Base-by-base conservation (phyloP, 352 stramenopile genomes). In the Pythium utonaiense region DNA sequence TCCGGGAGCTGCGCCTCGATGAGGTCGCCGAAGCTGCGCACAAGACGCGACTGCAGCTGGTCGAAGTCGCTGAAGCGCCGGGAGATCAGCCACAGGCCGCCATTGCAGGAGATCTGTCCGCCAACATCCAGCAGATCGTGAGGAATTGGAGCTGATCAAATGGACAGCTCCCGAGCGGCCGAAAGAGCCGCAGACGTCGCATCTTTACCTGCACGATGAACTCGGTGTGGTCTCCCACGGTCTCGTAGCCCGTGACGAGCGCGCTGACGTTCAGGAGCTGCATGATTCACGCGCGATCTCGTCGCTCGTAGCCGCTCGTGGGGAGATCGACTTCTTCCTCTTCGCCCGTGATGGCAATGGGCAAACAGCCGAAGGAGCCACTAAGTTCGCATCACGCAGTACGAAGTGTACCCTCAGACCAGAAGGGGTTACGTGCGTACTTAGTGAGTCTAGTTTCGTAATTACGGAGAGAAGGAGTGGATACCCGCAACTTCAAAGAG, bases 11-110 rank as follows among this genome's bases (percentile, higher is more conserved):
- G 63, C 9, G 60, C 77, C 24, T 89, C 78, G 28, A 94, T 84
- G 53, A 89, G 77, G 60, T 88, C 78, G 14, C 80, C 82, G 49
- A 92, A 92, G 52, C 69, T 71, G 51, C 80, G 80, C 60, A 80
- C 60, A n/a, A 94, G 75, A 14, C 78, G 78, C 67, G 77, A 77
- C 53, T 94, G 84, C 19, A 94, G 80, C 69, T 94, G 84, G 53
- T 94, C 84, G 70, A 94, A 94, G 75, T 94, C 84, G 58, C 84
- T 94, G 60, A 92, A 94, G 48, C 84, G 84, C 28, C 84, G 76
- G 19, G 80, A 92, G 47, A 94, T 90, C 58, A 88, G 73, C 82
- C 82, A 94, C 45, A 91, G 57, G n/a, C 80, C 80, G 54, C 79
- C 83, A 60, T 89, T 90, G 62, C 84, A 93, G 59, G 80, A 89